Evolutionary conservation across 371 early-diverging fungal genomes (phyloP), one percentile per base, ranked within the genome.

Genomic region (Syncephalis plumigaleata): DNA sequence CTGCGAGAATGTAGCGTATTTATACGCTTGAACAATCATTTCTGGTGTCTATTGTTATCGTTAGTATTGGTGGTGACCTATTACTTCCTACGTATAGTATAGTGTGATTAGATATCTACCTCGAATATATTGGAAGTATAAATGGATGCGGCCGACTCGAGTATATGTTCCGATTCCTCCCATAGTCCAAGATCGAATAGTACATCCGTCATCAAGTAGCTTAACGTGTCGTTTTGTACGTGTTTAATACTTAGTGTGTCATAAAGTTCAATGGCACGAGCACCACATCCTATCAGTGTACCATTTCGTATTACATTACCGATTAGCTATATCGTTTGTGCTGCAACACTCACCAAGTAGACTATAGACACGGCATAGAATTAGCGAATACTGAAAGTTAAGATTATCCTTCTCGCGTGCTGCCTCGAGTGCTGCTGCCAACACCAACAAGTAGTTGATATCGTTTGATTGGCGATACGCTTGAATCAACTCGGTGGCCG

Each of bases 1-100:
- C 73, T 93, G 90, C 22, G 88, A 86, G 60, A 78, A 91, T 1
- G 90, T 84, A 1, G 73, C 79, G 52, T 77, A 79, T 49, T 84
- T 75, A 60, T 81, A 90, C 1, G 87, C 90, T 37, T 82, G 73
- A 17, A 83, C 73, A 25, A 90, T 59, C 80, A 88, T 86, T 50
- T 83, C 86, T 1, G 90, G 88, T 0, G 89, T 82, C 76, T 84
- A 53, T 11, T 16, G 26, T 40, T 31, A 4, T 7, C 31, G 4
- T 31, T 31, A 31, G 31, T 31, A 31, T 31, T 11, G 11, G 4
- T 25, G 47, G 31, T n/a, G 11, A 39, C 8, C 24, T 17, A n/a
- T n/a, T n/a, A n/a, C n/a, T n/a, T n/a, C n/a, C n/a, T n/a, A n/a
- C n/a, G n/a, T n/a, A n/a, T n/a, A n/a, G n/a, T n/a, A n/a, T n/a